phyloP scores from a whole-genome alignment of 495 filamentous ascomycete species.

The Xylaria longipes region DNA sequence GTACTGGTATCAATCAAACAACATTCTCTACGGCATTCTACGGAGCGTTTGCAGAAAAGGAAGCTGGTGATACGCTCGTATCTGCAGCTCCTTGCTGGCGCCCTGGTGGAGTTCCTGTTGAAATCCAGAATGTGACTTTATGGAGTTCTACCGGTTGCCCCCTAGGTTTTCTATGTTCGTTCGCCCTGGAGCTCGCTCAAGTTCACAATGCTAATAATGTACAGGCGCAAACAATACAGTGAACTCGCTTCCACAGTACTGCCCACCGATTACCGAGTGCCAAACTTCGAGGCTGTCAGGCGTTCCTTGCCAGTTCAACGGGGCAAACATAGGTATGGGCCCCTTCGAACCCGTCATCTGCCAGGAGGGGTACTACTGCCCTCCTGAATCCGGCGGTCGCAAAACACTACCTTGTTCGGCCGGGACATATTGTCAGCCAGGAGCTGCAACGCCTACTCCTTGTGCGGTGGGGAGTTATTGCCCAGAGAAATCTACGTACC shows the following conservation, averaged over 20 bases:
- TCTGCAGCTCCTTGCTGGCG: conserved; percentile 45
- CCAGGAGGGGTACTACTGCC: conserved; percentile 52
- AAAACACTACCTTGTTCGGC: conserved; percentile 47
- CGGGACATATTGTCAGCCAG: conserved; percentile 53
- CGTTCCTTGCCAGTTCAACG: conserved; percentile 37
- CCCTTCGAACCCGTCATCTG: conserved; percentile 55
- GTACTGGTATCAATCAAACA: conserved; percentile 42
- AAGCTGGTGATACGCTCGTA: conserved; percentile 27
- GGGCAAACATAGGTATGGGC: conserved; percentile 45
- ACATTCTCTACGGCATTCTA: conserved; percentile 44
- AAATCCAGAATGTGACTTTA: conserved; percentile 42
- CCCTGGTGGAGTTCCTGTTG: conserved; percentile 40
- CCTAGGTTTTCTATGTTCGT: conserved; percentile 50
- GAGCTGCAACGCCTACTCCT: conserved; percentile 47
- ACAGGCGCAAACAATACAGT: conserved; percentile 54
- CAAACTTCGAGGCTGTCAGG: conserved; percentile 45
- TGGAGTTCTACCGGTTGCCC: conserved; percentile 48
- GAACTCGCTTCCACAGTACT: conserved; percentile 52
- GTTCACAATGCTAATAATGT: conserved; percentile 22
- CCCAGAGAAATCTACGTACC: conserved; percentile 42
- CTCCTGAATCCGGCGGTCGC: conserved; percentile 37
- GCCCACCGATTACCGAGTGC: conserved; percentile 48
- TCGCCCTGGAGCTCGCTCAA: not conserved
- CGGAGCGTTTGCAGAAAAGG: conserved; percentile 26
- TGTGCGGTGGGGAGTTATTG: conserved; percentile 51